Conservation (phyloP, 2,329 filamentous ascomycete species). For the Tolypocladium cylindrosporum region DNA sequence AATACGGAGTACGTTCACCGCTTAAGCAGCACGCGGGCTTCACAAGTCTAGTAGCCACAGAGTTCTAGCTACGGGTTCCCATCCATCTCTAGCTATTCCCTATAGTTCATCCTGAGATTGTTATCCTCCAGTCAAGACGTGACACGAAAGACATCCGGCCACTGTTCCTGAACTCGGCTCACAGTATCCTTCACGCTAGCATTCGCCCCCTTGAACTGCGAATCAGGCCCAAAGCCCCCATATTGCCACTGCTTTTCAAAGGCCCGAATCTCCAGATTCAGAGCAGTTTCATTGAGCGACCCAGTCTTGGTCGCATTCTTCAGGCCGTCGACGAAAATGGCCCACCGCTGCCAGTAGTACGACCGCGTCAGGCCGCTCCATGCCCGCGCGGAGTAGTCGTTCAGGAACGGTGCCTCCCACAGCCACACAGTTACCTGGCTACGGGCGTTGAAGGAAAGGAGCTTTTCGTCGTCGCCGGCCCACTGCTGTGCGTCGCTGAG, state of each 20-base stretch:
- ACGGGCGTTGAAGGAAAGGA: slow-evolving; percentile 34
- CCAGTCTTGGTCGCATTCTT: background rate
- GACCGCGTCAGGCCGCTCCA: slow-evolving; percentile 35
- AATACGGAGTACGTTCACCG: too few relatives aligned
- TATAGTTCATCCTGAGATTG: too few relatives aligned
- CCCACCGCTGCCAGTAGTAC: slow-evolving; percentile 38
- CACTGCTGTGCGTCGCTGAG: slow-evolving; percentile 22
- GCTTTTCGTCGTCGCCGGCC: slow-evolving; percentile 16
- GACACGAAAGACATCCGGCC: background rate
- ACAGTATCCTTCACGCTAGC: background rate
- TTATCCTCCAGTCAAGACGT: background rate
- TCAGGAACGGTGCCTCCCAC: slow-evolving; percentile 18
- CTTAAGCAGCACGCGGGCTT: too few relatives aligned
- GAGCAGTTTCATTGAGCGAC: background rate
- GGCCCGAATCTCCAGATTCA: background rate
- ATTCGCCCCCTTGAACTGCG: background rate
- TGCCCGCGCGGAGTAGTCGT: slow-evolving; percentile 37
- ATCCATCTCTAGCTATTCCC: too few relatives aligned
- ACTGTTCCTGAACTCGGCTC: background rate
- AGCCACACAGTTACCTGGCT: slow-evolving; percentile 43
- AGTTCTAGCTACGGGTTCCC: too few relatives aligned
- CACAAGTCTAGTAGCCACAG: too few relatives aligned
- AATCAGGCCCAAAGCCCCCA: background rate
- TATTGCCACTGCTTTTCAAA: slow-evolving; percentile 1
- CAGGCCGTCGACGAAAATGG: slow-evolving; percentile 26